Conservation (phyloP, 1,284 basidiomycete genomes). For the Somion occarium region DNA sequence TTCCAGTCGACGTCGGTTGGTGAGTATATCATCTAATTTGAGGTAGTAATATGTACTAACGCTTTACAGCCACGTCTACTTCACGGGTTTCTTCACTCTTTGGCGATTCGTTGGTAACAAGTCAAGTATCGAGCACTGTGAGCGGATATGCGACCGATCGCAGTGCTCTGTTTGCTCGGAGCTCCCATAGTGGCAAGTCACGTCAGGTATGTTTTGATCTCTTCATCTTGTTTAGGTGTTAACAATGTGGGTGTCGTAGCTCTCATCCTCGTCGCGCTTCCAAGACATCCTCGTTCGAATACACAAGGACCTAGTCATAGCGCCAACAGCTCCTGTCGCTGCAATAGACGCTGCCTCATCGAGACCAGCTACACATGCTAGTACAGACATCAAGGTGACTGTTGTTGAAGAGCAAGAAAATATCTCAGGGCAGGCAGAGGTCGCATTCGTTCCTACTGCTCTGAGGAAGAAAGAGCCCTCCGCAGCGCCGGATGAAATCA, state of each 20-base stretch:
- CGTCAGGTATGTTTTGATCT: background rate
- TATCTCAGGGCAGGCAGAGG: background rate
- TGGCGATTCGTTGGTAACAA: no score
- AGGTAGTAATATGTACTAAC: background rate
- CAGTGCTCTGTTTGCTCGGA: background rate
- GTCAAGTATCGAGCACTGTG: no score
- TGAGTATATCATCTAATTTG: background rate
- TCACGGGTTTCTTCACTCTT: no score
- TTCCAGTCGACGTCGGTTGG: background rate
- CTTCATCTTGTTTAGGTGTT: background rate
- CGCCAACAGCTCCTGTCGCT: slow-evolving; percentile 43
- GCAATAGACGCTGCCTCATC: slow-evolving; percentile 2
- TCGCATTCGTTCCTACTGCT: background rate
- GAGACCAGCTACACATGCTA: no score
- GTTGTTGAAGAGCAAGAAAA: slow-evolving; percentile 8
- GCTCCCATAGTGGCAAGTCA: background rate
- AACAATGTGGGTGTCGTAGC: background rate
- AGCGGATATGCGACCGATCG: background rate
- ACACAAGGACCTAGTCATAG: slow-evolving; percentile 36
- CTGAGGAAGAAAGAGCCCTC: slow-evolving; percentile 12
- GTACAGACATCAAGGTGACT: background rate
- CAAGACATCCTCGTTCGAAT: slow-evolving; percentile 35
- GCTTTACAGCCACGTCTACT: background rate
- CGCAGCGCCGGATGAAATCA: slow-evolving; percentile 57
- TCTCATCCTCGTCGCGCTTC: slow-evolving; percentile 23